Evolutionary conservation across 495 filamentous ascomycete species (phyloP).

Genomic region (Penicillium steckii): DNA sequence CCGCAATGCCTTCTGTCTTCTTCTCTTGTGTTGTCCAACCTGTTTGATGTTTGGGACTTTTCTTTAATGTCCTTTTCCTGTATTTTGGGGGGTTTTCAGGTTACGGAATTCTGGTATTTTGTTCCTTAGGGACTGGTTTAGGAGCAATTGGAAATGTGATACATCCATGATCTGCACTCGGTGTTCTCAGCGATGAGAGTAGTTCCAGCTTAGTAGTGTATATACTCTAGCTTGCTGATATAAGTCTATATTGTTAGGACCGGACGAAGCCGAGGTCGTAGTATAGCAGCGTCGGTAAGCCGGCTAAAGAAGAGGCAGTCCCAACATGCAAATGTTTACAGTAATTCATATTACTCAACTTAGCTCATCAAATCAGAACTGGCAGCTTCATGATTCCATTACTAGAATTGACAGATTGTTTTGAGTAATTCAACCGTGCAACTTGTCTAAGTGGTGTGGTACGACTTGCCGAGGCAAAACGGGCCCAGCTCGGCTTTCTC

Average conservation of each 20-base stretch:
- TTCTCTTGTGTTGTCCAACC: slow-evolving; percentile 2
- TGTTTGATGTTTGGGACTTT: neutral
- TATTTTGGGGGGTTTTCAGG: slow-evolving; percentile 9
- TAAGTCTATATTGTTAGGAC: neutral
- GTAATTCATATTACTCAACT: too few species aligned
- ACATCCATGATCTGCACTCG: neutral
- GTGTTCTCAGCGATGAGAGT: too few species aligned
- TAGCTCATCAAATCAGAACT: neutral
- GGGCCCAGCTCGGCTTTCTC: slow-evolving; percentile 26
- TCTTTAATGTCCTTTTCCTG: slow-evolving; percentile 12
- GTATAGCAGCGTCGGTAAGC: neutral
- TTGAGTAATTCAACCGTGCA: too few species aligned
- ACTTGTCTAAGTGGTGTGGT: too few species aligned
- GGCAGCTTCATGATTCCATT: too few species aligned
- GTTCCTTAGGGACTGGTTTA: slow-evolving; percentile 11
- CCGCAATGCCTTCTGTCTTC: slow-evolving; percentile 19
- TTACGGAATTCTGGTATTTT: slow-evolving; percentile 25
- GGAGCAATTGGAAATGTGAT: slow-evolving; percentile 13
- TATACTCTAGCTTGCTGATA: too few species aligned
- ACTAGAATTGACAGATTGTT: too few species aligned
- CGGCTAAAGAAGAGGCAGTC: neutral
- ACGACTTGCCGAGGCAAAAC: slow-evolving; percentile 34
- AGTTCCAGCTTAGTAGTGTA: too few species aligned
- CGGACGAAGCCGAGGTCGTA: slow-evolving; percentile 19
- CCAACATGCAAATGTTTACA: neutral